Percentiles rank a stretch among this genome's conserved stretches.
Evolutionary conservation across 306 rosid genomes (phyloP).

Genomic region (Citrullus mucosospermus): DNA sequence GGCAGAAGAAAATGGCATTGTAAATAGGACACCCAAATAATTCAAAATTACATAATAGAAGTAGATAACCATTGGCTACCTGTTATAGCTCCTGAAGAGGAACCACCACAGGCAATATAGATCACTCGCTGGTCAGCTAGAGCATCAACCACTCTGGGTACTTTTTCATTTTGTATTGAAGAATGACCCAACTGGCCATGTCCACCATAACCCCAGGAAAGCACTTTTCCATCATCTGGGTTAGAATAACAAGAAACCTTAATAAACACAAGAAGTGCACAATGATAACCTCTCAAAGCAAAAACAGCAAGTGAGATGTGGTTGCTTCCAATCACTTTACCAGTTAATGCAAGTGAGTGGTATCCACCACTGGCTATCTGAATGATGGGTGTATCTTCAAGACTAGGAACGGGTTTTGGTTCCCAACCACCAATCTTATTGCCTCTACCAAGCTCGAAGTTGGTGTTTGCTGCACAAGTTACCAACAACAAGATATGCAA

Average conservation of each 20-base stretch:
- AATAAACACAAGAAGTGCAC: background rate
- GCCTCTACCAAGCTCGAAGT: conserved; percentile 93
- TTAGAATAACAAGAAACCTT: conserved; percentile 2
- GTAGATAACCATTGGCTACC: conserved; percentile 24
- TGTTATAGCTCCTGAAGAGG: conserved; percentile 81
- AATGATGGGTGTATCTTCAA: conserved; percentile 43
- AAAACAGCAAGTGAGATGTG: conserved; percentile 8
- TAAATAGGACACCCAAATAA: background rate
- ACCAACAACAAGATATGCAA: background rate
- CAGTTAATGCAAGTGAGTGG: conserved; percentile 88
- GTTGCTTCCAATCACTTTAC: conserved; percentile 20
- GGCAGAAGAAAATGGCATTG: background rate
- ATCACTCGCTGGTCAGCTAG: conserved; percentile 36
- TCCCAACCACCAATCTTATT: conserved; percentile 80
- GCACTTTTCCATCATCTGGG: conserved; percentile 76
- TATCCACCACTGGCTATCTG: conserved; percentile 91
- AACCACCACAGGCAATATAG: conserved; percentile 74
- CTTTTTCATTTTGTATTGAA: conserved; percentile 44
- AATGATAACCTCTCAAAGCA: background rate
- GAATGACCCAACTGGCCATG: conserved; percentile 93
- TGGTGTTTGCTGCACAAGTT: conserved; percentile 59
- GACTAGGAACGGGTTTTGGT: conserved; percentile 65
- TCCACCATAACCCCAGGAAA: conserved; percentile 96
- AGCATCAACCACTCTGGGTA: conserved; percentile 56
- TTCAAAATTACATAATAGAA: background rate